Base-by-base conservation (phyloP, 441 rosid genomes). In the Jatropha podagrica region DNA sequence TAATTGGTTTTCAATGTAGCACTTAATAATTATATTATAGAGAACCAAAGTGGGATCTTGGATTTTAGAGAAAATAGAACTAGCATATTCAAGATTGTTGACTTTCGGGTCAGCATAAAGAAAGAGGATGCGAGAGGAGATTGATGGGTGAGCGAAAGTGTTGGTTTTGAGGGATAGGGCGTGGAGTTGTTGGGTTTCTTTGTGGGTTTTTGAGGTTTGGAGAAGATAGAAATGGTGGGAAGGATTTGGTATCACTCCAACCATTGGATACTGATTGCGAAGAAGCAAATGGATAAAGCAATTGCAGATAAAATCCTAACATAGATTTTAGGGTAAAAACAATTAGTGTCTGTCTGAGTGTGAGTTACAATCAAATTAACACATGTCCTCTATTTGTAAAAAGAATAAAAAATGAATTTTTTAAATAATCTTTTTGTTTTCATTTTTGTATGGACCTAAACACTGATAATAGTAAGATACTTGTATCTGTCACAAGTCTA, bases 11-110 rank as follows among this genome's bases (percentile, higher is more conserved):
- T 78, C 82, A 64, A 89, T 76, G 62, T 81, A 82, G 81, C 83
- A 84, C 70, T 81, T 85, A 82, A 88, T 77, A 73, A 85, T 52
- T 74, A 83, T 81, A 84, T 89, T 88, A 83, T 81, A 85, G 70
- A 85, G 78, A 54, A 86, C 68, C 60, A 88, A 76, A 27, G 78
- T 68, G 27, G 86, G 88, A 2, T 61, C 23, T 37, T 74, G 81
- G 14, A 79, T 80, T 75, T 8, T 72, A 41, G 83, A 75, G 78
- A 88, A 84, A 56, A 84, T 70, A 26, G 90, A 83, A 58, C 80
- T 83, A 23, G 89, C 88, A 46, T 85, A 78, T 65, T 52, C 42
- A 15, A 87, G 85, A 78, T 83, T 77, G 69, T 81, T 83, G 85
- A 81, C 80, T 11, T 75, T 62, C 40, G 75, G 74, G 62, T 74